Evolutionary conservation across 192 early-diverging fungal species (phyloP).

Genomic region (Backusella psychrophila): DNA sequence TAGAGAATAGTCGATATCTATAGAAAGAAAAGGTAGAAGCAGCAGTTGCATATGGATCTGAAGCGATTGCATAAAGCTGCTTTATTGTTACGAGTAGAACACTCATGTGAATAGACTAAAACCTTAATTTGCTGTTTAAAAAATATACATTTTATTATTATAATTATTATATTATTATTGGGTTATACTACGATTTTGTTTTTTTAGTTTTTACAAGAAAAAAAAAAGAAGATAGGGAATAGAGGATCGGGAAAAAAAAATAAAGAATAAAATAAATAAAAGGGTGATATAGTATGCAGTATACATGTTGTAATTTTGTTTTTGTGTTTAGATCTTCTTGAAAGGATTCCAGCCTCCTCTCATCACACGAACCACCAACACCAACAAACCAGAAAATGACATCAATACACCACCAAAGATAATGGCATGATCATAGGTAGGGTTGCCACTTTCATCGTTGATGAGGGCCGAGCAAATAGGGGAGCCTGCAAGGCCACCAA

Average conservation of each 20-base stretch:
- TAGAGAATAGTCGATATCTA: too few relatives aligned
- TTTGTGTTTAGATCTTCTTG: neutral
- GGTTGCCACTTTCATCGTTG: constrained; percentile 12
- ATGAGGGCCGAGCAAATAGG: constrained; percentile 38
- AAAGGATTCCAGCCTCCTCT: constrained; percentile 20
- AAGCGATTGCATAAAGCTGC: neutral
- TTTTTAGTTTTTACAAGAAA: neutral
- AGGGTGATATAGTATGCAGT: neutral
- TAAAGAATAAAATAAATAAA: neutral
- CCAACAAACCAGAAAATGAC: constrained; percentile 15
- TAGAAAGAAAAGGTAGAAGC: neutral
- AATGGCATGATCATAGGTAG: constrained; percentile 14
- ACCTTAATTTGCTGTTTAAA: neutral
- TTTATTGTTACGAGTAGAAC: neutral
- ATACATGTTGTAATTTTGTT: neutral
- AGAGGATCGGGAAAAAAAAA: neutral
- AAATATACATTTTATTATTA: neutral
- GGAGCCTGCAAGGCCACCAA: constrained; percentile 41
- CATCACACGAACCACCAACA: constrained; percentile 13
- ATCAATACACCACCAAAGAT: constrained; percentile 23
- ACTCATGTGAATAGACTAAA: neutral
- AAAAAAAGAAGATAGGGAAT: neutral
- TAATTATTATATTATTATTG: neutral
- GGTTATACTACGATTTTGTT: neutral
- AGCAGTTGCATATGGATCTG: neutral